Base-by-base conservation (phyloP, 2,329 filamentous ascomycete species). In the Aureobasidium sp. region DNA sequence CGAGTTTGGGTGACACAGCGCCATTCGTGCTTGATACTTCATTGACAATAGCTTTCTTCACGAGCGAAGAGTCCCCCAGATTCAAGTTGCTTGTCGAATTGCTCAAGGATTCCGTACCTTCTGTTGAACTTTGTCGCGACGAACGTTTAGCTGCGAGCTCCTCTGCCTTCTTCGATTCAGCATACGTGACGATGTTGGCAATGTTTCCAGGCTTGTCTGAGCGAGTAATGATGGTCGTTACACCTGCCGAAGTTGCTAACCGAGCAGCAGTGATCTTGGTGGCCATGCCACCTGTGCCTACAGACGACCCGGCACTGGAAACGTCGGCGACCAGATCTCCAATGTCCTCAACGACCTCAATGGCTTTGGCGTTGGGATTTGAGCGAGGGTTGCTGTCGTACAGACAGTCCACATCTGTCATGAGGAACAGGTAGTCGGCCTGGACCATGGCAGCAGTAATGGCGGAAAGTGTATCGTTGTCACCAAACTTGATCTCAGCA, bases 401-500 rank as follows among this genome's bases (percentile, higher is more conserved):
- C 13, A 99, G 79, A 71, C 93, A 96, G 72, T 99, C 94, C 50
- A 99, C 94, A 70, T 99, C 94, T 0, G 94, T 99, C 94, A 99
- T 97, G 64, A 99, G 81, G 75, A 99, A 99, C 10, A 99, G 81
- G 68, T 96, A 90, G 70, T 99, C 92, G 54, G 94, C 94, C 69
- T 96, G 90, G 21, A 97, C 89, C 91, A 97, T 97, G 66, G 89
- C 94, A 0, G 94, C 90, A 0, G 94, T 96, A 67, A 99, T 96
- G 61, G 94, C 94, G 13, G 91, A 96, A 49, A 99, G 80, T 1
- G 94, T 99, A 74, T 99, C 94, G 69, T 99, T 99, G 79, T 99
- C 94, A 66, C 94, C 94, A 71, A 99, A 99, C 79, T 97, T 97
- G 77, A 99, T 99, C 81, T 99, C 94, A 70, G 93, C 89, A 65